Evolutionary conservation across 768 basidiomycete species (phyloP), one percentile per base, ranked within the genome.

Genomic region (Crassisporium funariophilum): DNA sequence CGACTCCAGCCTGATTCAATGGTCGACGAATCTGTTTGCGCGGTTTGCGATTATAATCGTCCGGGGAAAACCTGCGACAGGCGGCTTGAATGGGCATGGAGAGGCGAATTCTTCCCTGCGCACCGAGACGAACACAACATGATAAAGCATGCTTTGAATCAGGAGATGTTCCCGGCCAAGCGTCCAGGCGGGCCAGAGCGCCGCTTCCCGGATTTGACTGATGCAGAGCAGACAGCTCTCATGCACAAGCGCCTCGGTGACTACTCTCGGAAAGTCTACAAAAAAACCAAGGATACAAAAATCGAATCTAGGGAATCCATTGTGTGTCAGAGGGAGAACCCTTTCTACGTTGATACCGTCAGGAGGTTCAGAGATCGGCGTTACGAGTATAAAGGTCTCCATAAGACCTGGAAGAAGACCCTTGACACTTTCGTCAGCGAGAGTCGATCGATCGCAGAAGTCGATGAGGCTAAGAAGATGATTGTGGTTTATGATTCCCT

Each of bases 331-430:
- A 76, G 87, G 47, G 97, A 98, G 67, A 98, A 99, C 56, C 95
- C 97, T 0, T 99, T 99, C 79, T 99, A 99, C 61, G 91, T 98
- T 57, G 94, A 99, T 67, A 99, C 97, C 15, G 97, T 99, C 39
- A 89, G 95, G 35, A 82, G 85, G 39, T 99, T 98, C 76, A 82
- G 97, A 63, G 97, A 99, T 69, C 85, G 97, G 29, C 89, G 97
- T 17, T 99, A 99, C 71, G 93, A 97, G 61, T 99, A 99, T 79
- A 99, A 99, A 72, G 95, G 95, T 7, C 75, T 97, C 27, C 95
- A 83, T 71, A 99, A 99, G 73, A 95, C 91, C 7, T 98, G 95
- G 97, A 99, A 98, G 82, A 97, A 97, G 76, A 98, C 91, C 56
- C 78, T 98, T 29, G 97, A 99, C 60, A 76, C 74, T 2, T 77